Conservation (phyloP, 768 basidiomycete species). For the Boletellus emodensis region DNA sequence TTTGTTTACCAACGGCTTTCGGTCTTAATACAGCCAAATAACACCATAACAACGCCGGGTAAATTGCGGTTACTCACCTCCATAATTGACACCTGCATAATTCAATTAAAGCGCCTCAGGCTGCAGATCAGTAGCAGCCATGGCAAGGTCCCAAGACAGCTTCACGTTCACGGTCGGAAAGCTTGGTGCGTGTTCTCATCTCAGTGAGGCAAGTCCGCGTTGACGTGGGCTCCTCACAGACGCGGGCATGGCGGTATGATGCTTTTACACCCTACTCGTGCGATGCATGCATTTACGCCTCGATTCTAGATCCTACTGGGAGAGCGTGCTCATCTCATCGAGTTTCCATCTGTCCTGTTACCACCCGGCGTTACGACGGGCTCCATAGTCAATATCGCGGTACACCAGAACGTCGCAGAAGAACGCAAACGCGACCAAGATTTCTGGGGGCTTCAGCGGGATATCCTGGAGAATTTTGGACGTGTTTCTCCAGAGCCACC, state of each 20-base stretch:
- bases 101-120: constrained; percentile 1
- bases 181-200: constrained; percentile 61
- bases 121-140: constrained; percentile 13
- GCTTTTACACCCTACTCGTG: neutral
- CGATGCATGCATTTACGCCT: constrained; percentile 1
- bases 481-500: constrained; percentile 64
- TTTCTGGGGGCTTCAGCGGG: constrained; percentile 81
- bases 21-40: constrained; percentile 25
- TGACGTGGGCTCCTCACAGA: constrained; percentile 44
- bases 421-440: constrained; percentile 78
- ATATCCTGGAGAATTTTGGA: constrained; percentile 77
- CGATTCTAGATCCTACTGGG: constrained; percentile 71
- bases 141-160: constrained; percentile 50
- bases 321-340: constrained; percentile 92
- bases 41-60: constrained; percentile 16
- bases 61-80: neutral
- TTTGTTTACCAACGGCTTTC: constrained; percentile 21
- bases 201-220: neutral
- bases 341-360: constrained; percentile 93
- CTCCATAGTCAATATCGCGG: constrained; percentile 95
- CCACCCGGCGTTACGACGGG: constrained; percentile 91
- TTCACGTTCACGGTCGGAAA: constrained; percentile 95
- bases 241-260: constrained; percentile 86
- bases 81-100: constrained; percentile 4
- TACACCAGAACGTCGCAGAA: constrained; percentile 80